phyloP scores from a whole-genome alignment of 345 rosid species.

The Schrenkiella parvula region DNA sequence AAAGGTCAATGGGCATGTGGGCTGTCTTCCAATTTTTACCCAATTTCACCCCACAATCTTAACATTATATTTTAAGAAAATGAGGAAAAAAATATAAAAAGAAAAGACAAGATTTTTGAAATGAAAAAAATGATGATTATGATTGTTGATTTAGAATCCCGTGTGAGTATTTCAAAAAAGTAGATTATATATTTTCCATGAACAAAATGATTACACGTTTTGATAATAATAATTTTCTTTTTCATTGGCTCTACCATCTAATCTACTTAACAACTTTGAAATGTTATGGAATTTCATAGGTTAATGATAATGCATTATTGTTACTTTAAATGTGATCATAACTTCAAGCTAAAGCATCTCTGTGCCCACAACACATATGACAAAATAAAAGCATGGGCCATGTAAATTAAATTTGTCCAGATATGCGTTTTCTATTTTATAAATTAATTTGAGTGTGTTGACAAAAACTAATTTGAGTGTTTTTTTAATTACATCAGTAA shows the following conservation, averaged over 20 bases:
- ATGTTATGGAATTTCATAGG: neutral
- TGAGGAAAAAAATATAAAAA: neutral
- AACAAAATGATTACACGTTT: constrained; percentile 35
- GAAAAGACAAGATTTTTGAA: constrained; percentile 24
- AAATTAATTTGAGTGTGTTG: neutral
- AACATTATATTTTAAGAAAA: constrained; percentile 2
- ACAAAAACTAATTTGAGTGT: neutral
- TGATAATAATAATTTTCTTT: neutral
- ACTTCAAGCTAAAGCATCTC: constrained; percentile 28
- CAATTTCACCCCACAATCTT: constrained; percentile 19
- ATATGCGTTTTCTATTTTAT: neutral
- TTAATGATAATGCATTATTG: constrained; percentile 20
- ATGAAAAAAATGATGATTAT: constrained; percentile 22
- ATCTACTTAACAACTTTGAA: constrained; percentile 27
- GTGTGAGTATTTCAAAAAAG: constrained; percentile 8
- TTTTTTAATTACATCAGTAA: neutral
- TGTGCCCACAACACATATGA: constrained; percentile 32
- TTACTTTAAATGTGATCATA: constrained; percentile 24
- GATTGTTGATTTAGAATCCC: constrained; percentile 28
- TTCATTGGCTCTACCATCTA: constrained; percentile 20
- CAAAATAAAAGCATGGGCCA: constrained; percentile 25
- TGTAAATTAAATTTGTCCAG: neutral
- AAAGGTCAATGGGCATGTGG: neutral
- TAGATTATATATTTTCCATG: constrained; percentile 20
- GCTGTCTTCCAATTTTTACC: constrained; percentile 23